Conservation (phyloP, 768 basidiomycete species). For the Tricholoma terreum region DNA sequence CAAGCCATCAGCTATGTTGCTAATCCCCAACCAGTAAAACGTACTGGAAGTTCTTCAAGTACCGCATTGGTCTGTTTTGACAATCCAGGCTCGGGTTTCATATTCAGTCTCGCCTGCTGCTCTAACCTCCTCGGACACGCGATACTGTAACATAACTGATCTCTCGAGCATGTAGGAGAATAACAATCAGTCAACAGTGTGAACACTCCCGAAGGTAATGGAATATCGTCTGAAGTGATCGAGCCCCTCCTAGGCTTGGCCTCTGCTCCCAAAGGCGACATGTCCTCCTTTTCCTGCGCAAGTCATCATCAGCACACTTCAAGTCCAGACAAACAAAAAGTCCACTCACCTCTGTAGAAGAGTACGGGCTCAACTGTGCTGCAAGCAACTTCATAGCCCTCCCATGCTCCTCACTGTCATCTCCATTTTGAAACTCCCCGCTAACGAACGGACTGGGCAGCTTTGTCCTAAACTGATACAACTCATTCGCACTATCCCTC, state of each 20-base stretch:
- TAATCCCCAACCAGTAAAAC: background rate
- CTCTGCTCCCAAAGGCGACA: conserved; percentile 23
- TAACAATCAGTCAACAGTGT: conserved; percentile 97
- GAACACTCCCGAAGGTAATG: conserved; percentile 90
- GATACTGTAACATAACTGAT: conserved; percentile 95
- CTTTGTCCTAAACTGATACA: conserved; percentile 91
- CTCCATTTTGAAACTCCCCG: conserved; percentile 54
- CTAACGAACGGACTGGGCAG: conserved; percentile 83
- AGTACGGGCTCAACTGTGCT: conserved; percentile 15
- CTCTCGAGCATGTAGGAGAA: conserved; percentile 93
- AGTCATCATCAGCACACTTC: background rate
- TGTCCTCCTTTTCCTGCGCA: conserved; percentile 28
- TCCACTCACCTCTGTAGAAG: conserved; percentile 24
- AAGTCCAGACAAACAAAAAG: conserved; percentile 4
- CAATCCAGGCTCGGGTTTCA: conserved; percentile 89
- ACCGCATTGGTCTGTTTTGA: conserved; percentile 81
- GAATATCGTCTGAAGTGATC: conserved; percentile 54
- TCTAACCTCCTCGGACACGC: conserved; percentile 92
- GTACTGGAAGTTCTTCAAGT: background rate
- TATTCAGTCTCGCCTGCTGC: conserved; percentile 90
- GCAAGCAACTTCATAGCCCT: conserved; percentile 14
- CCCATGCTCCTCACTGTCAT: conserved; percentile 6
- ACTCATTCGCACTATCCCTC: conserved; percentile 80
- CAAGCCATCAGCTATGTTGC: background rate
- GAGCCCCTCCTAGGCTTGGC: conserved; percentile 39